Percentiles rank a stretch among this genome's conserved stretches.
phyloP scores from a whole-genome alignment of 805 yeast species.

The Metschnikowia sp. region DNA sequence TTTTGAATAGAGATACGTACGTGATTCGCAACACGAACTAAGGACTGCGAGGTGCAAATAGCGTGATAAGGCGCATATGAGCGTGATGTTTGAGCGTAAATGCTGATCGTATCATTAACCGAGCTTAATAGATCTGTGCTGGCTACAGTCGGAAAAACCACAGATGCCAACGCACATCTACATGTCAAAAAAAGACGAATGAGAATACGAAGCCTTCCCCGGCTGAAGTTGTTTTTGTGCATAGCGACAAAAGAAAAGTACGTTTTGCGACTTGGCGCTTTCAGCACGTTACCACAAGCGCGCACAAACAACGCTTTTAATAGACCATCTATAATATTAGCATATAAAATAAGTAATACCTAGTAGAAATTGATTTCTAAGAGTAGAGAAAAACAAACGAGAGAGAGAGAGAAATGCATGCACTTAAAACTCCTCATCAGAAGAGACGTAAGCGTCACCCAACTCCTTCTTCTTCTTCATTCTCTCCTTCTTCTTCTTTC shows the following conservation, averaged over 20 bases:
- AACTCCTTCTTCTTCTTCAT: constrained; percentile 99
- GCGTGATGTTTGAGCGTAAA: not conserved
- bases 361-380: constrained; percentile 11
- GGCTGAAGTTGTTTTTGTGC: not conserved
- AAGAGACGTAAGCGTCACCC: constrained; percentile 97
- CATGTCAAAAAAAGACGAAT: not conserved
- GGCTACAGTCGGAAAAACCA: constrained; percentile 4
- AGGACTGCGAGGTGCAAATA: constrained; percentile 11
- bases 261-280: too few species aligned
- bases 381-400: constrained; percentile 8
- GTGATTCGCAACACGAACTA: constrained; percentile 10
- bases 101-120: constrained; percentile 2
- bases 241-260: not conserved
- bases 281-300: not conserved
- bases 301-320: not conserved
- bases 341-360: constrained; percentile 19
- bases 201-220: not conserved
- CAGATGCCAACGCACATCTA: not conserved
- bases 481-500: constrained; percentile 99
- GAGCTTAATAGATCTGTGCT: constrained; percentile 2
- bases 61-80: constrained; percentile 15
- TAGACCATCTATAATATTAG: constrained; percentile 19
- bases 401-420: constrained; percentile 1
- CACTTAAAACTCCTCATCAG: constrained; percentile 68
- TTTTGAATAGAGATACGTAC: constrained; percentile 3